phyloP scores from a whole-genome alignment of 1,284 basidiomycete genomes.

The Ceratobasidium sp. region DNA sequence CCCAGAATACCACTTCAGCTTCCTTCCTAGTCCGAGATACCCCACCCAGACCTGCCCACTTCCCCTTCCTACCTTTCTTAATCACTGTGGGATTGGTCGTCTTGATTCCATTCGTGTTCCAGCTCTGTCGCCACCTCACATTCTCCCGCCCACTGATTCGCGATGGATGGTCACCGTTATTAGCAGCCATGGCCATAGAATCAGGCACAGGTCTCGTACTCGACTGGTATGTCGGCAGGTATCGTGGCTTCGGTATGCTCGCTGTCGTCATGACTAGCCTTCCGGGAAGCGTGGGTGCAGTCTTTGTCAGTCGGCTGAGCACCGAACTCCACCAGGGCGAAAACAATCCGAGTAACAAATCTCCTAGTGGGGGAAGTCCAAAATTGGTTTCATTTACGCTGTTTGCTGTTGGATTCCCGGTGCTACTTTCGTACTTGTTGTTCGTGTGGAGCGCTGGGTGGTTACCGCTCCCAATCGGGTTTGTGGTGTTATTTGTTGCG shows the following conservation, averaged over 20 bases:
- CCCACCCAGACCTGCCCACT: too few relatives aligned
- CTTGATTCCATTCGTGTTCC: slow-evolving; percentile 54
- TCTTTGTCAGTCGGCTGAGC: slow-evolving; percentile 88
- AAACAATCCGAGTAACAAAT: slow-evolving; percentile 47
- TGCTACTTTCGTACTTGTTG: slow-evolving; percentile 73
- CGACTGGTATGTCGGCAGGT: slow-evolving; percentile 84
- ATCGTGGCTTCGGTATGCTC: slow-evolving; percentile 85
- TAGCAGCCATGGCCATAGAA: slow-evolving; percentile 91
- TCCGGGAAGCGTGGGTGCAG: slow-evolving; percentile 86
- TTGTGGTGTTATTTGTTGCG: slow-evolving; percentile 66
- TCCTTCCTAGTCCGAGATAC: slow-evolving; percentile 45
- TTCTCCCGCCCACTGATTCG: slow-evolving; percentile 64
- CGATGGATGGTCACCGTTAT: slow-evolving; percentile 87
- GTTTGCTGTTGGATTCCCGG: slow-evolving; percentile 72
- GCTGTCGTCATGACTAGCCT: slow-evolving; percentile 90
- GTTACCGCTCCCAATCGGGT: slow-evolving; percentile 71
- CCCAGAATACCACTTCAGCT: background rate
- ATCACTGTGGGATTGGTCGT: slow-evolving; percentile 47
- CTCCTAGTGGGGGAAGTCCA: slow-evolving; percentile 3
- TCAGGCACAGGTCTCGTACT: slow-evolving; percentile 90
- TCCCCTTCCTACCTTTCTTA: slow-evolving; percentile 70
- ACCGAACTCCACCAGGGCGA: slow-evolving; percentile 73
- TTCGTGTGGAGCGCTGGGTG: slow-evolving; percentile 73
- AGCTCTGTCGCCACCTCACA: slow-evolving; percentile 60
- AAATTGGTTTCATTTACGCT: slow-evolving; percentile 58